Conservation (phyloP, 1,139 yeast genomes). For the Suhomyces taliae region DNA sequence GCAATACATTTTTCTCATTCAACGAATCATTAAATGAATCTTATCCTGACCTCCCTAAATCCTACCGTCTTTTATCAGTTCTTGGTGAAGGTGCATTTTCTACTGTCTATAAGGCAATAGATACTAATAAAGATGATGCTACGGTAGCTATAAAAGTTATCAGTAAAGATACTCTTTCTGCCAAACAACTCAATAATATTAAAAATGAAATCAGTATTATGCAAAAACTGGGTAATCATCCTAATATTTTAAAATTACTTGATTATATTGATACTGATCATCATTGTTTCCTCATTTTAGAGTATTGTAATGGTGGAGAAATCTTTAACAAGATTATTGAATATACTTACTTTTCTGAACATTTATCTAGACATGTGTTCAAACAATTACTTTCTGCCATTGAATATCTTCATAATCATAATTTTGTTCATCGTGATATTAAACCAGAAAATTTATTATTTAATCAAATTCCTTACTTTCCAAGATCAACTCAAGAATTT, state of each 20-base stretch:
- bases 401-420: conserved; percentile 76
- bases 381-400: conserved; percentile 82
- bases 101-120: conserved; percentile 73
- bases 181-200: conserved; percentile 58
- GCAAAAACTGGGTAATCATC: conserved; percentile 67
- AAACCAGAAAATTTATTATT: conserved; percentile 92
- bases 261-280: conserved; percentile 58
- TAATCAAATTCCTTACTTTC: conserved; percentile 43
- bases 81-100: conserved; percentile 92
- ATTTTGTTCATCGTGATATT: conserved; percentile 92
- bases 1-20: conserved; percentile 8
- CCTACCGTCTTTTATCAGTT: conserved; percentile 22
- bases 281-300: conserved; percentile 78
- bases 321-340: conserved; percentile 91
- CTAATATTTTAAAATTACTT: conserved; percentile 68
- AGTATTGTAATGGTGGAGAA: conserved; percentile 90
- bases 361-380: conserved; percentile 80
- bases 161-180: conserved; percentile 56
- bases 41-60: conserved; percentile 19
- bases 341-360: conserved; percentile 86
- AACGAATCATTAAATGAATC: conserved; percentile 7
- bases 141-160: conserved; percentile 84
- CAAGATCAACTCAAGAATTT: conserved; percentile 45
- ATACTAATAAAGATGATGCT: conserved; percentile 39
- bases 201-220: conserved; percentile 83